Evolutionary conservation across 2,329 filamentous ascomycete species (phyloP), one percentile per base, ranked within the genome.

Genomic region (Cryphonectria radicalis): DNA sequence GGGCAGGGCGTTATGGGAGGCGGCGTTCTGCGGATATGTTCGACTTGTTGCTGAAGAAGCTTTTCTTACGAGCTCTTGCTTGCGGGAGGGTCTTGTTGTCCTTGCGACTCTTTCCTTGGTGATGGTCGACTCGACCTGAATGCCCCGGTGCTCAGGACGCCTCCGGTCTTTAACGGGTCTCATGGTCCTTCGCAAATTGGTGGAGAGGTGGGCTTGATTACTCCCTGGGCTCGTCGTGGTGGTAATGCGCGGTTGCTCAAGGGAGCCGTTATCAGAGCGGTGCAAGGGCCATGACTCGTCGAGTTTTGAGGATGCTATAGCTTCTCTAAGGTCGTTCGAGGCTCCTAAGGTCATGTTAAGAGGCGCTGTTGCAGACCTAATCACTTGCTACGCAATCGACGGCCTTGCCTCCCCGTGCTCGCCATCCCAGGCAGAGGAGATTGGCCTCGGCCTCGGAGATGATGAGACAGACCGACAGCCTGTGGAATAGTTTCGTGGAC

Each of bases 1-100:
- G 55, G 37, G 35, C 35, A 53, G n/a, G 50, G 65, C 55, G 53
- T 67, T 67, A 6, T 57, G 65, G 37, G 37, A 19, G 65, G 35
- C 35, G 65, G 65, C 25, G 65, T 67, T 67, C 11, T 22, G 22
- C 50, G 50, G 10, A 25, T 59, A 53, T 37, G 65, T 17, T 40
- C 59, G 35, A 17, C 32, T 40, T n/a, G 32, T 19, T 62, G 22
- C 25, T 59, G 0, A 8, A 3, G 25, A 32, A n/a, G n/a, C 32
- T 43, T n/a, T 50, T 59, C 25, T 40, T 60, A n/a, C 22, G n/a
- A 57, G 28, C 32, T 22, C 19, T 35, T 8, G 19, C 19, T 35
- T 8, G 19, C 19, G 4, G 28, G 25, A 40, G 19, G 13, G 17
- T 11, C 37, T 8, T 63, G 19, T 25, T 42, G 35, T 40, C 25